Percentiles rank a stretch among this genome's conserved stretches.
Conservation (phyloP, 345 rosid genomes). For the Lagerstroemia speciosa region DNA sequence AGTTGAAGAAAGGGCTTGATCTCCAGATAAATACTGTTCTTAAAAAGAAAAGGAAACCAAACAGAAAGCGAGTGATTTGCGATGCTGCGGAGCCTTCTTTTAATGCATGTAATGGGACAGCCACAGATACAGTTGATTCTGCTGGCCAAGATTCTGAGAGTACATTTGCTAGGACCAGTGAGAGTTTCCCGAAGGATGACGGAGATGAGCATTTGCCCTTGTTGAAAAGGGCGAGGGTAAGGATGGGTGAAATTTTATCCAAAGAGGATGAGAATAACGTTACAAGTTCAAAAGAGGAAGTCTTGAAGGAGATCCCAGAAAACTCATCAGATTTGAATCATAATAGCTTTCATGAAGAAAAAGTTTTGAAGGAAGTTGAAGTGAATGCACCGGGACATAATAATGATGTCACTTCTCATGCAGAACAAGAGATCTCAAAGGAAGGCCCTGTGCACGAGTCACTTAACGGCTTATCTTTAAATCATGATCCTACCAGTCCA, state of each 20-base stretch:
- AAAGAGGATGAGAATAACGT: conserved; percentile 24
- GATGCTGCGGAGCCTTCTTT: conserved; percentile 40
- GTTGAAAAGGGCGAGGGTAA: conserved; percentile 87
- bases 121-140: conserved; percentile 25
- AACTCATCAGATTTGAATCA: conserved; percentile 15
- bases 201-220: conserved; percentile 94
- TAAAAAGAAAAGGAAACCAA: conserved; percentile 69
- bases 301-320: conserved; percentile 20
- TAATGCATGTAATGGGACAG: conserved; percentile 29
- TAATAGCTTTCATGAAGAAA: not conserved
- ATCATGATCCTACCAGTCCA: conserved; percentile 19
- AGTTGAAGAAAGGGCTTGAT: conserved; percentile 58
- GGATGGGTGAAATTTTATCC: conserved; percentile 57
- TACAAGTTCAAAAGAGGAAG: conserved; percentile 37
- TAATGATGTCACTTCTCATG: not conserved
- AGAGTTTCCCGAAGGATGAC: conserved; percentile 41
- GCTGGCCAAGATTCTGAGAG: conserved; percentile 31
- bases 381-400: not conserved
- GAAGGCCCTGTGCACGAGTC: not conserved
- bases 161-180: conserved; percentile 18
- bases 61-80: conserved; percentile 38
- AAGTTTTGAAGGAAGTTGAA: not conserved
- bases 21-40: conserved; percentile 55
- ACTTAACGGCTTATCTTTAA: not conserved
- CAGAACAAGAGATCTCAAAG: not conserved